Evolutionary conservation across 352 stramenopile species (phyloP).

Genomic region (Phytophthora macrochlamydospora): DNA sequence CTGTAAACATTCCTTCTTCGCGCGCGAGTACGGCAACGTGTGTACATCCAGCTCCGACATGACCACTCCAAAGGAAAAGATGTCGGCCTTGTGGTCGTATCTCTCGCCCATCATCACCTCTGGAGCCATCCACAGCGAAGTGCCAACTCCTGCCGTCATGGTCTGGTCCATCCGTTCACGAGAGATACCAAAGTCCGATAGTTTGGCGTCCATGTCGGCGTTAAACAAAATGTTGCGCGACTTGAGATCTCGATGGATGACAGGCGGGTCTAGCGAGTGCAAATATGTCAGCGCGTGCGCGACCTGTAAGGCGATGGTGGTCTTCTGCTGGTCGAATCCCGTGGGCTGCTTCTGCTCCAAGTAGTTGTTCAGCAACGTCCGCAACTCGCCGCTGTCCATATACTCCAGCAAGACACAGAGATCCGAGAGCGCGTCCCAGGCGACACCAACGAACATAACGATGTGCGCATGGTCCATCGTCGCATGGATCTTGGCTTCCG

Average conservation of each 20-base stretch:
- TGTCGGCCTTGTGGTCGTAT: not conserved
- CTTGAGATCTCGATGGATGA: not conserved
- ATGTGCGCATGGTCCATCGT: constrained; percentile 28
- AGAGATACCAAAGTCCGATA: not conserved
- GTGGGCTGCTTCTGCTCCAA: constrained; percentile 2
- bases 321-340: constrained; percentile 14
- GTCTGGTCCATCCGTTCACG: not conserved
- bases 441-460: constrained; percentile 38
- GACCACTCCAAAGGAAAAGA: not conserved
- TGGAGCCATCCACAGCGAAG: not conserved
- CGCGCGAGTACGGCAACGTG: not conserved
- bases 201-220: not conserved
- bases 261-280: not conserved
- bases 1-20: not conserved
- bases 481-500: constrained; percentile 29
- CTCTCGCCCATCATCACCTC: not conserved
- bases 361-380: constrained; percentile 24
- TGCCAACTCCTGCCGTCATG: not conserved
- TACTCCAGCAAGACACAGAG: constrained; percentile 38
- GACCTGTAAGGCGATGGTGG: not conserved
- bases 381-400: constrained; percentile 44
- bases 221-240: not conserved
- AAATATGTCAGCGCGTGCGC: not conserved
- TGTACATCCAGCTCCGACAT: not conserved
- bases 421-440: constrained; percentile 32